Conservation (phyloP, 441 rosid genomes). For the Bocquillonia castaneifolia region DNA sequence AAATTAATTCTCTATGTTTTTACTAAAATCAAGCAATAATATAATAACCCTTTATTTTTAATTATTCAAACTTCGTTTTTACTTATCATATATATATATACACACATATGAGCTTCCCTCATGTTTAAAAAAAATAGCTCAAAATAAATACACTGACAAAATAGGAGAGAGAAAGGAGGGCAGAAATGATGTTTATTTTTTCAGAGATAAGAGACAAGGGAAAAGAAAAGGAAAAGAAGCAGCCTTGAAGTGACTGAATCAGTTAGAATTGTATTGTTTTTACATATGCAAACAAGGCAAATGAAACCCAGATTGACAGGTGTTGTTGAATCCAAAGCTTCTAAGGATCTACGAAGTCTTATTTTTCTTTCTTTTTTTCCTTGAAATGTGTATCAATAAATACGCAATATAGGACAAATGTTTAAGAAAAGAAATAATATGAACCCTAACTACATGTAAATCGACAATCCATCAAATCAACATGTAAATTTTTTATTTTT, state of each 20-base stretch:
- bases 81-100: background rate
- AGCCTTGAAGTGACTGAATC: constrained; percentile 41
- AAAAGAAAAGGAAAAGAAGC: constrained; percentile 10
- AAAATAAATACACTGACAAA: background rate
- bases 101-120: background rate
- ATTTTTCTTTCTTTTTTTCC: background rate
- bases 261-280: constrained; percentile 24
- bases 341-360: background rate
- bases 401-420: background rate
- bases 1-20: too few species aligned
- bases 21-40: background rate
- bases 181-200: background rate
- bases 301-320: constrained; percentile 19
- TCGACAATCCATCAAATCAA: constrained; percentile 48
- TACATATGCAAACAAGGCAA: constrained; percentile 16
- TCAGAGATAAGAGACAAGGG: background rate
- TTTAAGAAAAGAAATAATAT: background rate
- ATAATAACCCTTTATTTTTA: background rate
- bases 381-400: background rate
- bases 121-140: background rate
- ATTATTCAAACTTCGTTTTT: background rate
- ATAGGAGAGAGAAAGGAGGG: background rate
- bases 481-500: too few species aligned
- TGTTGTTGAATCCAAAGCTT: background rate
- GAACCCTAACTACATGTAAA: constrained; percentile 36